Conservation (phyloP, 2,329 filamentous ascomycete genomes). For the Diaporthe citri region DNA sequence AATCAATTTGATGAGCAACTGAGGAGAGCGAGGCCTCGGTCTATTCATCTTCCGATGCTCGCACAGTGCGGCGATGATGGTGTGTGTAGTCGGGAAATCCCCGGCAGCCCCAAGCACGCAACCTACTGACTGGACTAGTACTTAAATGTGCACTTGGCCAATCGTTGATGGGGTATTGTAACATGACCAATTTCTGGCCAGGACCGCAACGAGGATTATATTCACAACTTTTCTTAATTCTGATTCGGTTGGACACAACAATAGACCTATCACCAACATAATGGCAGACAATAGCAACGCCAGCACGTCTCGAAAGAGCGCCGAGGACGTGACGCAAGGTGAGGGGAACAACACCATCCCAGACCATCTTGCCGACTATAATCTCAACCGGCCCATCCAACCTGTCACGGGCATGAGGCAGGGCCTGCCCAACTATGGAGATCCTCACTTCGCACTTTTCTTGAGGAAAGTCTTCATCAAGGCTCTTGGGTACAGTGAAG, state of each 20-base stretch:
- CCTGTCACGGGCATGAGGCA: slow-evolving; percentile 69
- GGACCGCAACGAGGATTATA: neutral
- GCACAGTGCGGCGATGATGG: neutral
- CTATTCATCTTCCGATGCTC: neutral
- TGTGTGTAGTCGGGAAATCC: neutral
- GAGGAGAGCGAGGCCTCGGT: neutral
- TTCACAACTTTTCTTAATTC: neutral
- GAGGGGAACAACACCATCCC: slow-evolving; percentile 47
- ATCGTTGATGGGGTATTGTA: neutral
- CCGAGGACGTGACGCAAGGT: neutral
- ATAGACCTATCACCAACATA: neutral
- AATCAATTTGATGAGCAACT: neutral
- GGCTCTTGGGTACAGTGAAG: slow-evolving; percentile 79
- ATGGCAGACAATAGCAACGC: neutral
- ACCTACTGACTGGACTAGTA: no score
- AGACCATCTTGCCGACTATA: slow-evolving; percentile 68
- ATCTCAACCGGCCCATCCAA: slow-evolving; percentile 66
- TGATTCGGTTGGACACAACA: neutral
- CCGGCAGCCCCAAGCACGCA: slow-evolving; percentile 23
- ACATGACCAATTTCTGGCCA: neutral
- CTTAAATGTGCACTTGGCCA: neutral
- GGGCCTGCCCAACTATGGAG: slow-evolving; percentile 77
- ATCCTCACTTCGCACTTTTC: slow-evolving; percentile 81
- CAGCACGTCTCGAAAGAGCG: neutral
- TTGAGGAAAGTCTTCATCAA: slow-evolving; percentile 84